These are phyloP conservation scores for Domatiomyces globalis DNA, from an alignment of 2,329 filamentous ascomycete genomes.

Conservation along the genomic window DNA sequence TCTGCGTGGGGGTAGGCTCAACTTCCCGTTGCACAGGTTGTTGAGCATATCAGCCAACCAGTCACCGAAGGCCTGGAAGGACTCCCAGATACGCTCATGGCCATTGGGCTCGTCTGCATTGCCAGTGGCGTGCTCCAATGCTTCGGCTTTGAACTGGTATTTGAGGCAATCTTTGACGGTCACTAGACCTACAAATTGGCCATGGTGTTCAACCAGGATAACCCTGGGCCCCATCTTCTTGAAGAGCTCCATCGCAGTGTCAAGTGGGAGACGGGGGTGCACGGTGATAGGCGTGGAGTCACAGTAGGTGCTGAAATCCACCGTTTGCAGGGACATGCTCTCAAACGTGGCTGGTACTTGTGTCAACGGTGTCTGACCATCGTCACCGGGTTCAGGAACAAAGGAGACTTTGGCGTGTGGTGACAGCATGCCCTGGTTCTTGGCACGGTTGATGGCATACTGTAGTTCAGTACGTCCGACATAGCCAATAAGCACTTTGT, in stretches of 20 bases:
- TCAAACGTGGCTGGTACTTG: slow-evolving; percentile 42
- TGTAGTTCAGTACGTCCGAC: slow-evolving; percentile 83
- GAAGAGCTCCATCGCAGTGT: slow-evolving; percentile 97
- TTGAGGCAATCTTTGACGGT: slow-evolving; percentile 96
- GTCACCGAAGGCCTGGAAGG: slow-evolving; percentile 38
- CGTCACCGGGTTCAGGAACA: slow-evolving; percentile 33
- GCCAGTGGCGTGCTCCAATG: slow-evolving; percentile 47
- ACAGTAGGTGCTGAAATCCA: slow-evolving; percentile 79
- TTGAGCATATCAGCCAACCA: slow-evolving; percentile 48
- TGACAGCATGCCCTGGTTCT: slow-evolving; percentile 52
- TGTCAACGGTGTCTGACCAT: slow-evolving; percentile 12
- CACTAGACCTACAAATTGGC: slow-evolving; percentile 67
- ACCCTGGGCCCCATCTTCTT: slow-evolving; percentile 93
- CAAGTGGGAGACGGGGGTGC: slow-evolving; percentile 77
- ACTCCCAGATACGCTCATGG: slow-evolving; percentile 52
- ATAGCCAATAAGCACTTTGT: slow-evolving; percentile 69
- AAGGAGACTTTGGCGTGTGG: slow-evolving; percentile 63
- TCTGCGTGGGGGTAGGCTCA: slow-evolving; percentile 31
- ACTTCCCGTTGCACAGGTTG: slow-evolving; percentile 41
- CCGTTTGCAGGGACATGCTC: slow-evolving; percentile 41
- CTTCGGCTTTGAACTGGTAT: slow-evolving; percentile 93
- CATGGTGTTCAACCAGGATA: slow-evolving; percentile 82
- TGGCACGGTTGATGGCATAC: slow-evolving; percentile 74
- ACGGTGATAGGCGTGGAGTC: slow-evolving; percentile 81
- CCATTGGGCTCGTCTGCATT: slow-evolving; percentile 45